These are phyloP conservation scores for Trichophyton rubrum DNA, from an alignment of 2,329 filamentous ascomycete genomes.

Conservation along the genomic window DNA sequence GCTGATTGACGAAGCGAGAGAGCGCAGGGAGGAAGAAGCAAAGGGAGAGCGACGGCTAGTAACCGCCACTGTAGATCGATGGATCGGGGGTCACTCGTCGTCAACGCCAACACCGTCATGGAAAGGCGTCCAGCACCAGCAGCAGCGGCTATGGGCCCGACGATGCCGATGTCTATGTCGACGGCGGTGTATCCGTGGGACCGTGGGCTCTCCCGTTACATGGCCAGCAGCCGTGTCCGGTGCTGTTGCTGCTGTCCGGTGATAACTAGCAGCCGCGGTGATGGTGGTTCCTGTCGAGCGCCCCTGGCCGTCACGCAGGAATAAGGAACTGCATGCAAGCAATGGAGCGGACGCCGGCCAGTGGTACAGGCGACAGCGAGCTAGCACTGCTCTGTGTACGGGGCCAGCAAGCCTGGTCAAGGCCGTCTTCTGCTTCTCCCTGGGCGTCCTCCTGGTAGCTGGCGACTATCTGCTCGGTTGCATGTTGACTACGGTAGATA, in stretches of 20 bases:
- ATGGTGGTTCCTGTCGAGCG: background rate
- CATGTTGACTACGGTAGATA: background rate
- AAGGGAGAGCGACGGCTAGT: conserved; percentile 1
- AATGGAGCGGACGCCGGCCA: background rate
- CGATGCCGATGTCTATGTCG: no score
- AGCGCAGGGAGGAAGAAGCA: background rate
- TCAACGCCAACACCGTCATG: background rate
- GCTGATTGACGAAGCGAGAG: background rate
- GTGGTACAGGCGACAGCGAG: background rate
- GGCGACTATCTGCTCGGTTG: background rate
- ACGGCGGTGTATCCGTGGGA: no score
- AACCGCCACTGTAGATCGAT: background rate
- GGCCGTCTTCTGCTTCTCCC: background rate
- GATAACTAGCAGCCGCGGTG: background rate
- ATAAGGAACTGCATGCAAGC: background rate
- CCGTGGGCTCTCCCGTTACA: background rate
- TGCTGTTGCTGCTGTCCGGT: no score
- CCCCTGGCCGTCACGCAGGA: background rate
- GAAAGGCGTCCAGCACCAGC: background rate
- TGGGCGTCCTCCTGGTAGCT: background rate
- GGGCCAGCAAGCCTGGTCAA: background rate
- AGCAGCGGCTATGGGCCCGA: background rate
- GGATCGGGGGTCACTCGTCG: background rate
- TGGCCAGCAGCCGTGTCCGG: background rate
- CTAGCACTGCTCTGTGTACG: background rate